Evolutionary conservation across 2,329 filamentous ascomycete species (phyloP).

Genomic region (Xylaria sp.): DNA sequence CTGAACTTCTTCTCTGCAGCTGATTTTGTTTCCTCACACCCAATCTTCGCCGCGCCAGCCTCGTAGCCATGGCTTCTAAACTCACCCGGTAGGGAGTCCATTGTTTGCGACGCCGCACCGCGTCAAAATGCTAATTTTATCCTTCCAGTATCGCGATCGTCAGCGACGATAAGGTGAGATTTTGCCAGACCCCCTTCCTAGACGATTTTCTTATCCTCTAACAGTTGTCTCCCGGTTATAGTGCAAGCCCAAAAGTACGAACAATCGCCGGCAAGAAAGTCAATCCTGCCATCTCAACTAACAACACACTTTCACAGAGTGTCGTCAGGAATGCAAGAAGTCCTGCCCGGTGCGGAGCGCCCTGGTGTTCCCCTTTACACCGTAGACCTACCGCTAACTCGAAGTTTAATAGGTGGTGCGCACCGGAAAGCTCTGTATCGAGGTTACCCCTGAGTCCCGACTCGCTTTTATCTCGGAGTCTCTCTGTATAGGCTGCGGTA

Average conservation of each 20-base stretch:
- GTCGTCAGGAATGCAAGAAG: conserved; percentile 98
- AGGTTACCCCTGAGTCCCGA: conserved; percentile 85
- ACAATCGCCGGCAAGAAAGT: conserved; percentile 23
- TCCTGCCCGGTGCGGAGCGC: conserved; percentile 64
- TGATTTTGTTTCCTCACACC: conserved; percentile 14
- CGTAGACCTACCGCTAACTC: conserved; percentile 24
- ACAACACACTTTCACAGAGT: conserved; percentile 68
- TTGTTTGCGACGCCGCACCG: not conserved
- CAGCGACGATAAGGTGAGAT: conserved; percentile 90
- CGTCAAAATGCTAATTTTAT: conserved; percentile 25
- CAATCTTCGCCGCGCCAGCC: not conserved
- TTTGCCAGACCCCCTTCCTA: not conserved
- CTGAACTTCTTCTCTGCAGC: not conserved
- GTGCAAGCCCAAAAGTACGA: conserved; percentile 83
- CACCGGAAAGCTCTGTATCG: conserved; percentile 96
- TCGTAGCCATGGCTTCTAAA: conserved; percentile 77
- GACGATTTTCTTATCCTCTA: not conserved
- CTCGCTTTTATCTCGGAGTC: conserved; percentile 98
- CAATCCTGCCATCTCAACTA: conserved; percentile 2
- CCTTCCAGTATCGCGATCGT: conserved; percentile 90
- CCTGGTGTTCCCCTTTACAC: not conserved
- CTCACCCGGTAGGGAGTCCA: conserved; percentile 77
- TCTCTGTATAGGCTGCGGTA: conserved; percentile 97
- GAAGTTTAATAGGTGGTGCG: conserved; percentile 75
- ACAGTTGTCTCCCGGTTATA: conserved; percentile 44